Percentiles rank a stretch among this genome's conserved stretches.
These are phyloP conservation scores for Annulohypoxylon bovei DNA, from an alignment of 495 filamentous ascomycete genomes.

Conservation along the genomic window DNA sequence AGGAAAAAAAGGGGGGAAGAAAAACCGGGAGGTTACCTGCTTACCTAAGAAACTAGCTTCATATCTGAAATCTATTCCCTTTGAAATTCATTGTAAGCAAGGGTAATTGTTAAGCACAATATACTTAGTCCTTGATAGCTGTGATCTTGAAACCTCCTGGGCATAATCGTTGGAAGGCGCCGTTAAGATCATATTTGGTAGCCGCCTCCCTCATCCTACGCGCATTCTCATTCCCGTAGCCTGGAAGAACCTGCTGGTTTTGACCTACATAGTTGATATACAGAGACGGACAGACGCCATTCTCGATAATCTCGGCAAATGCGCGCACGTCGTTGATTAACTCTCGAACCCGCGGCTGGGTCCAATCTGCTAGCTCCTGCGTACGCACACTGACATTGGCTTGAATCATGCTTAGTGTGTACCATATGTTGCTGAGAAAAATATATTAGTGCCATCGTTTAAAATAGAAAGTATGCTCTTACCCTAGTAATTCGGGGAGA, in stretches of 20 bases:
- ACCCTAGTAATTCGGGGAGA: constrained; percentile 14
- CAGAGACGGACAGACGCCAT: neutral
- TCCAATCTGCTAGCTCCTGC: neutral
- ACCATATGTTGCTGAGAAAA: constrained; percentile 10
- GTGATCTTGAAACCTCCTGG: constrained; percentile 3
- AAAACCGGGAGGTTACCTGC: no score
- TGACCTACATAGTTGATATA: neutral
- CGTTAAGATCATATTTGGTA: neutral
- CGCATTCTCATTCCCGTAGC: constrained; percentile 4
- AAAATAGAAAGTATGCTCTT: neutral
- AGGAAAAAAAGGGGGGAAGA: no score
- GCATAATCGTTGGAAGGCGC: constrained; percentile 1
- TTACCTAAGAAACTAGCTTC: neutral
- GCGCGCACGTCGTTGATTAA: neutral
- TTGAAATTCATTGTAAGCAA: no score
- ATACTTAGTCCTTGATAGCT: neutral
- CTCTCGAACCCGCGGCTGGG: neutral
- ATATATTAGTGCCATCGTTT: neutral
- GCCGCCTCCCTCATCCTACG: neutral
- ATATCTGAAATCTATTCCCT: neutral
- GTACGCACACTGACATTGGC: neutral
- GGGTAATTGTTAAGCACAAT: no score
- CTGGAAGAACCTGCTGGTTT: neutral
- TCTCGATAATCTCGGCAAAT: neutral
- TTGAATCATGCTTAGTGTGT: constrained; percentile 5